Evolutionary conservation across 2,329 filamentous ascomycete species (phyloP), one percentile per base, ranked within the genome.

Genomic region (Colletotrichum coccodes): DNA sequence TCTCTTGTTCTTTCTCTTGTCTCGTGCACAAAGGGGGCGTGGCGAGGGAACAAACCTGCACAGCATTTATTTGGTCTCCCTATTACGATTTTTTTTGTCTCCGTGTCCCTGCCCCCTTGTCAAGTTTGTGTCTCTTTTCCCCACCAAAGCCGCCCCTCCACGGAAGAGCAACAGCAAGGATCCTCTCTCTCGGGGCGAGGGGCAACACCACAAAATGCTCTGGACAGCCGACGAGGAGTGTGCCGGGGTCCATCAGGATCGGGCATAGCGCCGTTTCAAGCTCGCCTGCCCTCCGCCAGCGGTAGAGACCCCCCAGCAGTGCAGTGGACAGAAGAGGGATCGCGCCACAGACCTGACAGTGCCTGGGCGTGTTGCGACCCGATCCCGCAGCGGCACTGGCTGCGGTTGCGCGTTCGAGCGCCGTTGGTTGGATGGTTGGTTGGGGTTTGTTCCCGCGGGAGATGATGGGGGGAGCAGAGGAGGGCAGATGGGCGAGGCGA

Each of bases 251-350:
- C 38, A n/a, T 36, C 34, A 66, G 54, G 61, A 69, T 60, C 62
- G 56, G 62, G 62, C 32, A 57, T 69, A 66, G 66, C 66, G 66
- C 56, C 62, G 66, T 69, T 69, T 69, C 66, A 69, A 66, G 66
- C 34, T 44, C 49, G 49, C 40, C 40, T 36, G 34, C 34, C 62
- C 62, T 56, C 49, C 62, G n/a, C n/a, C 28, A 44, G 46, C 12
- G 23, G 18, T 4, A 52, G 49, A n/a, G 9, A 52, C 16, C 53
- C 36, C 36, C 38, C 52, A 54, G 60, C 52, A n/a, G n/a, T n/a
- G n/a, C n/a, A n/a, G 34, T 26, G 36, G 42, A 49, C 32, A 36
- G 18, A 42, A 38, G 34, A 21, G 18, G 21, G 42, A 47, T 50
- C 42, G 54, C 56, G 57, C 47, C 56, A 50, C 49, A 36, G 59